phyloP scores from a whole-genome alignment of 2,329 filamentous ascomycete species.

The Diplodia mutila region DNA sequence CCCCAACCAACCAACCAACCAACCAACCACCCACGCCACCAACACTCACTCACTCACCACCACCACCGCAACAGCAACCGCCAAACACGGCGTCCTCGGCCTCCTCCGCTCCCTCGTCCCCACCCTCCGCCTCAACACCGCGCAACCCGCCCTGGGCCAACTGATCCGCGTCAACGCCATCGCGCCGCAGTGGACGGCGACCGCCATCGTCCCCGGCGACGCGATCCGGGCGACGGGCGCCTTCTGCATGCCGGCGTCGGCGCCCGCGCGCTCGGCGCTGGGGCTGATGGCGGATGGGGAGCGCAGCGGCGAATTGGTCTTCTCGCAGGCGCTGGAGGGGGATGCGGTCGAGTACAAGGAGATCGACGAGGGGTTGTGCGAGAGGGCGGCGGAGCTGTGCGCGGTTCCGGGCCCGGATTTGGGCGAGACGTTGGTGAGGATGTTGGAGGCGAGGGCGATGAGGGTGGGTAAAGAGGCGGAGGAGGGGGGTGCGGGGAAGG shows the following conservation, averaged over 20 bases:
- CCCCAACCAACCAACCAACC: not conserved
- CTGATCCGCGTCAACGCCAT: constrained; percentile 42
- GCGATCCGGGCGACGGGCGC: constrained; percentile 30
- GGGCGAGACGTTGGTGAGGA: not conserved
- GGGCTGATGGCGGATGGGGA: constrained; percentile 36
- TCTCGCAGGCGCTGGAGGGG: constrained; percentile 25
- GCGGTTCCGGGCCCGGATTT: not conserved
- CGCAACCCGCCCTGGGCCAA: constrained; percentile 17
- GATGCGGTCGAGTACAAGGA: constrained; percentile 31
- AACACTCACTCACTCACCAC: not conserved
- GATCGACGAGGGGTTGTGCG: constrained; percentile 34
- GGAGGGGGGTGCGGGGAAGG: too few relatives aligned
- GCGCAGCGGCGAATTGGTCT: constrained; percentile 36
- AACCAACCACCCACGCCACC: too few relatives aligned
- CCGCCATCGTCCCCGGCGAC: constrained; percentile 31
- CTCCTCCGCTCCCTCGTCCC: constrained; percentile 35
- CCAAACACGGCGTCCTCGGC: constrained; percentile 40
- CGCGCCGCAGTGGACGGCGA: constrained; percentile 39
- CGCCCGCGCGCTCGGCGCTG: constrained; percentile 33
- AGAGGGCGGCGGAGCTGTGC: not conserved
- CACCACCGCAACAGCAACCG: constrained; percentile 30
- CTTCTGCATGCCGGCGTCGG: constrained; percentile 33
- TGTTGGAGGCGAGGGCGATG: not conserved
- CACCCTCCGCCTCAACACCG: constrained; percentile 19
- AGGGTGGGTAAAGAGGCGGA: not conserved